These are phyloP conservation scores for Stylosanthes scabra DNA, from an alignment of 331 rosid genomes.

Conservation along the genomic window DNA sequence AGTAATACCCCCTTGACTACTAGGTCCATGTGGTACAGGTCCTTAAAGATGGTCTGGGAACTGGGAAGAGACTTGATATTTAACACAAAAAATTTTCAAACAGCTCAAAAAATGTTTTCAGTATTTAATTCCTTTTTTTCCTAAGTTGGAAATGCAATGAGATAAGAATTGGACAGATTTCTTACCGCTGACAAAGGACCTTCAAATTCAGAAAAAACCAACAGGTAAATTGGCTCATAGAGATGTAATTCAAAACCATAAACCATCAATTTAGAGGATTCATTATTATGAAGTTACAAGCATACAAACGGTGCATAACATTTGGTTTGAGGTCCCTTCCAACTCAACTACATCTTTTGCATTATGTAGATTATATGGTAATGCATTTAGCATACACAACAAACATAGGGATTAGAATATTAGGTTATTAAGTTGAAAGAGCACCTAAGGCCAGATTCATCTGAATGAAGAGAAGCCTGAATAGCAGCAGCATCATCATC, in stretches of 20 bases:
- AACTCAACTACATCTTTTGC: constrained; percentile 17
- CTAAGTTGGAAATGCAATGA: constrained; percentile 1
- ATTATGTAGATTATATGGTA: constrained; percentile 15
- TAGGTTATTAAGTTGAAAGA: constrained; percentile 31
- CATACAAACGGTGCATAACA: too few relatives aligned
- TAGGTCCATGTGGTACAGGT: neutral
- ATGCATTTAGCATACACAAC: constrained; percentile 14
- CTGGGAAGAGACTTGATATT: neutral
- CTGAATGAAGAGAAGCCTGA: constrained; percentile 90
- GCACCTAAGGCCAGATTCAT: constrained; percentile 88
- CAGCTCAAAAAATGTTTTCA: neutral
- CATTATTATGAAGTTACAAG: too few relatives aligned
- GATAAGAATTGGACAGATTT: neutral
- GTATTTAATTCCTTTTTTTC: neutral
- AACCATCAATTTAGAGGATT: too few relatives aligned
- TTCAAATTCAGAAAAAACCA: neutral
- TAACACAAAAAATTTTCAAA: neutral
- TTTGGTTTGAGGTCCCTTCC: neutral
- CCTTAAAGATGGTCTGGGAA: constrained; percentile 1
- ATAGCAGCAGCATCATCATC: constrained; percentile 78
- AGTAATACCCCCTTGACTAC: constrained; percentile 12
- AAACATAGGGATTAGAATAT: constrained; percentile 29
- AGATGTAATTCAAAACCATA: neutral
- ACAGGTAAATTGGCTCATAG: neutral
- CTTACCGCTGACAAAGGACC: constrained; percentile 5